Evolutionary conservation across 768 basidiomycete genomes (phyloP).

Genomic region (Suillus spraguei): DNA sequence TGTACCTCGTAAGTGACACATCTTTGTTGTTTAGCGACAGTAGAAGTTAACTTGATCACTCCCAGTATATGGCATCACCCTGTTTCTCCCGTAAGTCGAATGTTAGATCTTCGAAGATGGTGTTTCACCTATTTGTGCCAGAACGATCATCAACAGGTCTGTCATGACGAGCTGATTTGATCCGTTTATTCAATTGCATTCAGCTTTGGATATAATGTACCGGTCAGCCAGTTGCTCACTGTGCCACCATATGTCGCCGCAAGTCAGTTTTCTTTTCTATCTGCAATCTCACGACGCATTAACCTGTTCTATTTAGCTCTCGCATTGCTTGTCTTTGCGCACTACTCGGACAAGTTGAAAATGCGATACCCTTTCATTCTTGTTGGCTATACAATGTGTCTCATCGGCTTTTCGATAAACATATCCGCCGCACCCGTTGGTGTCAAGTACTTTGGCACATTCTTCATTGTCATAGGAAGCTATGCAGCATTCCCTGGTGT

Average conservation of each 20-base stretch:
- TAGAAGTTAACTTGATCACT: background rate
- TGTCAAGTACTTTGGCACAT: slow-evolving; percentile 71
- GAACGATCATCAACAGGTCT: slow-evolving; percentile 16
- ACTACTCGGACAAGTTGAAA: slow-evolving; percentile 55
- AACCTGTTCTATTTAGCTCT: slow-evolving; percentile 40
- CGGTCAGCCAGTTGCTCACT: slow-evolving; percentile 61
- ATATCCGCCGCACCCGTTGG: slow-evolving; percentile 53
- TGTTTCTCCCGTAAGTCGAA: slow-evolving; percentile 65
- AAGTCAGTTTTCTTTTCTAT: slow-evolving; percentile 43
- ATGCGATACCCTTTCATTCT: slow-evolving; percentile 63
- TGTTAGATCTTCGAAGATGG: background rate
- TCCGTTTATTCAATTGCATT: slow-evolving; percentile 8
- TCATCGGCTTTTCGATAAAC: slow-evolving; percentile 63
- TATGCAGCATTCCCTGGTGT: slow-evolving; percentile 63
- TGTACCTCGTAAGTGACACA: slow-evolving; percentile 51
- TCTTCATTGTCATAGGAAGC: slow-evolving; percentile 64
- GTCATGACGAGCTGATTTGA: slow-evolving; percentile 4
- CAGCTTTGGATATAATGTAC: slow-evolving; percentile 57
- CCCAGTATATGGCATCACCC: slow-evolving; percentile 67
- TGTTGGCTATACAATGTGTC: slow-evolving; percentile 47
- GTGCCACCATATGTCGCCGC: slow-evolving; percentile 67
- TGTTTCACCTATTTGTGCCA: background rate
- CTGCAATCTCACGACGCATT: background rate
- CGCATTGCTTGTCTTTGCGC: slow-evolving; percentile 50
- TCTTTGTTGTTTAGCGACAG: background rate